A percentile compares a stretch with the other conserved stretches of the same genome.
Conservation (phyloP, 345 rosid species). For the Eutrema heterophyllum region DNA sequence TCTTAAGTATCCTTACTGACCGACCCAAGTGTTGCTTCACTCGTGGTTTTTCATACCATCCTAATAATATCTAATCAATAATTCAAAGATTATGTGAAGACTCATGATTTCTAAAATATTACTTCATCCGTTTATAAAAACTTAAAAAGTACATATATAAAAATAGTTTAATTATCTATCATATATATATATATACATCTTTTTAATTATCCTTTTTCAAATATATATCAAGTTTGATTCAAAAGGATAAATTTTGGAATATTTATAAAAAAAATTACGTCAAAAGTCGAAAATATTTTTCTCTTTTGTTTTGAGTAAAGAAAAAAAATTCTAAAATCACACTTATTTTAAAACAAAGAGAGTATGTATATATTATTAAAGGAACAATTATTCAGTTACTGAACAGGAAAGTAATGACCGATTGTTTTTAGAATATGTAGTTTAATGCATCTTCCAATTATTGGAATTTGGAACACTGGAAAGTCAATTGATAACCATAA, state of each 20-base stretch:
- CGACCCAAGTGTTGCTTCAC: slow-evolving; percentile 15
- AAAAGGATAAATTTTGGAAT: too few relatives aligned
- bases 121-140: background rate
- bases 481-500: background rate
- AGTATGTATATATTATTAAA: too few relatives aligned
- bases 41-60: background rate
- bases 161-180: too few relatives aligned
- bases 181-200: too few relatives aligned
- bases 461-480: background rate
- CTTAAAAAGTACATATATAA: too few relatives aligned
- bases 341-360: too few relatives aligned
- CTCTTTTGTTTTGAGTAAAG: too few relatives aligned
- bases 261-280: too few relatives aligned
- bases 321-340: too few relatives aligned
- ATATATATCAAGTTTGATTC: too few relatives aligned
- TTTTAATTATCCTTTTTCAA: too few relatives aligned
- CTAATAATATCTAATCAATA: background rate
- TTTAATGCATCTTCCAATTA: background rate
- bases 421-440: background rate
- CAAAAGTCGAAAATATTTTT: too few relatives aligned
- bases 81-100: background rate
- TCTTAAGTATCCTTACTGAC: slow-evolving; percentile 2
- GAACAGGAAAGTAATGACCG: background rate
- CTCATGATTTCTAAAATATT: background rate
- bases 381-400: background rate